Evolutionary conservation across 2,329 filamentous ascomycete species (phyloP), one percentile per base, ranked within the genome.

Genomic region (Phoma sp.): DNA sequence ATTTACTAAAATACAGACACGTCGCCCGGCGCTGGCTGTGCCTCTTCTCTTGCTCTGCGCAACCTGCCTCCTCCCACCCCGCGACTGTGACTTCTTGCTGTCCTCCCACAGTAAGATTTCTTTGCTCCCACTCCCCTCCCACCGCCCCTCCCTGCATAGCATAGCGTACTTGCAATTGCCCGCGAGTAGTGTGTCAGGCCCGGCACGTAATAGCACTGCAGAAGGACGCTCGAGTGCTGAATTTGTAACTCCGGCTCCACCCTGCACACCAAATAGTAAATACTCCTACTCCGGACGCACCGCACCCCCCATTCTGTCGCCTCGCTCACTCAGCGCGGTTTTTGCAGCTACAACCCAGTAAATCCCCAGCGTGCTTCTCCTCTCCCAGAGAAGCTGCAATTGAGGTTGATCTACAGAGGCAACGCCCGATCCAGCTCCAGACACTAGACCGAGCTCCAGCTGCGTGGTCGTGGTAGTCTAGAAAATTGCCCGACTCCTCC

Each of bases 401-500:
- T 36, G 49, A 32, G 35, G 41, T 51, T 47, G 59, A 62, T 64
- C 57, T 57, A 47, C 27, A 7, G 27, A 29, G 27, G 2, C 27
- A 29, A 9, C 18, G 18, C 18, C 18, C 18, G 18, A 18, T 18
- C 18, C 18, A 18, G 18, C 18, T 18, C 18, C 18, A 29, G 62
- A 59, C 43, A 63, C 60, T 62, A 63, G 59, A 58, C 59, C 61
- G 57, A 58, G 62, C 58, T 64, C 55, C 53, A 63, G 58, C 63
- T 61, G 45, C 59, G 54, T 64, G 10, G 54, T 35, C 32, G 13
- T 13, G 27, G 36, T 38, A 46, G 52, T 36, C n/a, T 46, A 41
- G 51, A 68, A 68, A 64, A 57, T 63, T 65, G 57, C 56, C 66
- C 63, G 60, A 60, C 57, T 55, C 56, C 62, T 24, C 49, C 40